phyloP scores from a whole-genome alignment of 495 filamentous ascomycete species.

The Astrocystis sublimbata region DNA sequence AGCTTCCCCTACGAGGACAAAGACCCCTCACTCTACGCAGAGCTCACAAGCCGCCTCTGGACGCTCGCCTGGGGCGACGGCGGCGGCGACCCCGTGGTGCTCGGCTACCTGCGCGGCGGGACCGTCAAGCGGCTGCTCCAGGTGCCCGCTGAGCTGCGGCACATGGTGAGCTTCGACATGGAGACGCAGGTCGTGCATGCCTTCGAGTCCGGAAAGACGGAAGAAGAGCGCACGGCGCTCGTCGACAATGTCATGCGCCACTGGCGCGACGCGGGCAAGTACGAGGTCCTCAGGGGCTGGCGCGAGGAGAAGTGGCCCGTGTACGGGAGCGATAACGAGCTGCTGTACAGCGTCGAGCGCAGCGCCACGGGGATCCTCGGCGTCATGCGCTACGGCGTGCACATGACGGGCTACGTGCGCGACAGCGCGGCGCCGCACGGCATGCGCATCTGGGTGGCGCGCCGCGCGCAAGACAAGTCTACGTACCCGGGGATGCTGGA shows the following conservation, averaged over 20 bases:
- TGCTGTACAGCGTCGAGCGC: constrained; percentile 78
- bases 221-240: constrained; percentile 58
- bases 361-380: constrained; percentile 80
- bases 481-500: constrained; percentile 89
- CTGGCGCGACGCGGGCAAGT: constrained; percentile 64
- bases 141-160: constrained; percentile 49
- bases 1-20: constrained; percentile 71
- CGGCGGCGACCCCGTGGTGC: constrained; percentile 49
- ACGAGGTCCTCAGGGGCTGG: constrained; percentile 80
- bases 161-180: constrained; percentile 56
- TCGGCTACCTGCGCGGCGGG: constrained; percentile 63
- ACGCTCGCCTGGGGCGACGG: constrained; percentile 43
- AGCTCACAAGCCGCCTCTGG: constrained; percentile 54
- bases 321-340: constrained; percentile 62
- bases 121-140: constrained; percentile 57
- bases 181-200: constrained; percentile 51
- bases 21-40: constrained; percentile 51
- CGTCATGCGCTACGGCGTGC: constrained; percentile 83
- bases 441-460: constrained; percentile 81
- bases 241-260: constrained; percentile 60
- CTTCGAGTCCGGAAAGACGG: constrained; percentile 47
- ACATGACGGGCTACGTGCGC: constrained; percentile 75
- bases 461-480: constrained; percentile 71
- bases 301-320: constrained; percentile 85
- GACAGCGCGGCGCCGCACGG: constrained; percentile 53